Base-by-base conservation (phyloP, 768 basidiomycete species). In the Melanogaster broomeanus region DNA sequence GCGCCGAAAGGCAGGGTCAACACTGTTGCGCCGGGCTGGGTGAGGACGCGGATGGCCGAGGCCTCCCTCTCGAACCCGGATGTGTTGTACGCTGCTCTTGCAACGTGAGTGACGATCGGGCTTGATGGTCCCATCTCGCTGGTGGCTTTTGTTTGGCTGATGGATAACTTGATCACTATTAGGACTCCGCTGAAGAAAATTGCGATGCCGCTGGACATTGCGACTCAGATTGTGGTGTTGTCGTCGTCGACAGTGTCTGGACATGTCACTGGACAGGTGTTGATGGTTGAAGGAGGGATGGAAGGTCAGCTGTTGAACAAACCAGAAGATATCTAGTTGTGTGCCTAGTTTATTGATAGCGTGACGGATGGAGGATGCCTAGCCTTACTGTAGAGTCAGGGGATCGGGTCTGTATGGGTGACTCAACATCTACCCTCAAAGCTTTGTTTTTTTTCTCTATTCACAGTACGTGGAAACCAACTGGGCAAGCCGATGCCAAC, bases 231-330 rank as follows among this genome's bases (percentile, higher is more conserved):
- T 27, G 77, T 78, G 10, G 51, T 86, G 2, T 62, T 90, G 3
- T 78, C 88, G 0, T 88, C 86, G 0, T 67, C 77, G 9, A 69
- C 67, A 9, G 61, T 88, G 0, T 89, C 87, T 0, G 86, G 88
- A 0, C 88, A 90, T 60, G 76, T 90, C n/a, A 79, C 83, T 2
- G 88, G 88, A 0, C 80, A 88, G 58, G 78, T 84, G 6, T 61
- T 88, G 25, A 86, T 88, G 82, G 75, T 89, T 6, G 79, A 81
- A 40, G 88, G 88, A 3, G 88, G 88, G 3, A 88, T 89, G 88
- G 88, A 90, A 76, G 88, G 88, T n/a, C 67, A 74, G 10, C 46
- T 82, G 30, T 61, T 80, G 53, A 80, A 81, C 56, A 64, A 53
- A 27, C 68, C 64, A 13, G 70, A 74, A 24, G 77, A 78, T 51